Evolutionary conservation across 495 filamentous ascomycete species (phyloP).

Genomic region (Hamigera avellanea): DNA sequence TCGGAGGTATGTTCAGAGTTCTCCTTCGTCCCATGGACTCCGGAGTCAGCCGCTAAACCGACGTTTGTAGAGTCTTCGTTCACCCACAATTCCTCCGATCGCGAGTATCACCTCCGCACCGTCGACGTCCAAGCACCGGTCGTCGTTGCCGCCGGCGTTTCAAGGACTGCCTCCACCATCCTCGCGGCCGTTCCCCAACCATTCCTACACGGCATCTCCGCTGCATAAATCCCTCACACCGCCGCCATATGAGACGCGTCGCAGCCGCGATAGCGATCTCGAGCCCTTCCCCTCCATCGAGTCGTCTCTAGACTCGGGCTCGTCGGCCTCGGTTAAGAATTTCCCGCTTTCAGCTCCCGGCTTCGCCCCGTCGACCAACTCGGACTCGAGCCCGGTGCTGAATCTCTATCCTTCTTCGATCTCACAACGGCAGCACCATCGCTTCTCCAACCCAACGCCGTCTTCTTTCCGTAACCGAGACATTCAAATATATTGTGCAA

Average conservation of each 20-base stretch:
- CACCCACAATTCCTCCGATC: slow-evolving; percentile 42
- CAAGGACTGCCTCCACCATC: slow-evolving; percentile 28
- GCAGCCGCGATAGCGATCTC: slow-evolving; percentile 40
- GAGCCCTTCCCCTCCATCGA: slow-evolving; percentile 84
- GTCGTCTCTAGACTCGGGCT: slow-evolving; percentile 46
- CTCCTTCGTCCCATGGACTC: not conserved
- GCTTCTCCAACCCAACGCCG: slow-evolving; percentile 37
- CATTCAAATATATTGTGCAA: slow-evolving; percentile 82
- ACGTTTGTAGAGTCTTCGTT: no score
- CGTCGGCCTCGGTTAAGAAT: slow-evolving; percentile 42
- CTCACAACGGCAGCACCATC: slow-evolving; percentile 32
- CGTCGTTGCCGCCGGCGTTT: slow-evolving; percentile 63
- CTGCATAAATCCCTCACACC: slow-evolving; percentile 77
- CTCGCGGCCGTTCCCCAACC: slow-evolving; percentile 45
- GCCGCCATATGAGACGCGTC: slow-evolving; percentile 53
- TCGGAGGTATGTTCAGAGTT: slow-evolving; percentile 32
- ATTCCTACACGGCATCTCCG: slow-evolving; percentile 75
- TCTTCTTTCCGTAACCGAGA: slow-evolving; percentile 33
- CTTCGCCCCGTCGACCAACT: slow-evolving; percentile 31
- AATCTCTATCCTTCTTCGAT: slow-evolving; percentile 26
- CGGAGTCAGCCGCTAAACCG: no score
- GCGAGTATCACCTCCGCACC: slow-evolving; percentile 31
- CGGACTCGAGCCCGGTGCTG: slow-evolving; percentile 40
- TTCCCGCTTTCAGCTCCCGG: slow-evolving; percentile 50
- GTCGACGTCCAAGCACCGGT: slow-evolving; percentile 45